Evolutionary conservation across 257 asterid genomes (phyloP).

Genomic region (Solanum etuberosum): DNA sequence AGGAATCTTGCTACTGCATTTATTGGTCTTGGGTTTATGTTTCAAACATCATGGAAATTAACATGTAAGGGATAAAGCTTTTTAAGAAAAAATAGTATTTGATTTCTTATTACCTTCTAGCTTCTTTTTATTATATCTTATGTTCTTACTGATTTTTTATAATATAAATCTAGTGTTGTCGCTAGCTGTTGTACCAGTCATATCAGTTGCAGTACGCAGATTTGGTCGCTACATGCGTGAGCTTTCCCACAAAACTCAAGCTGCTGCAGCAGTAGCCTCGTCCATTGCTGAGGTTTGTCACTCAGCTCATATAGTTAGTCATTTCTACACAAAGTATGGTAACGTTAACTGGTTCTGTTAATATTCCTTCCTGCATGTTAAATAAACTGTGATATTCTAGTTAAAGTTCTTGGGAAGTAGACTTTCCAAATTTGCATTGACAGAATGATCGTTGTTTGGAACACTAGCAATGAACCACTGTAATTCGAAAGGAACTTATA

Average conservation of each 20-base stretch:
- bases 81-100: background rate
- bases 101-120: background rate
- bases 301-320: background rate
- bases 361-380: background rate
- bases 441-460: background rate
- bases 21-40: conserved; percentile 85
- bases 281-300: conserved; percentile 75
- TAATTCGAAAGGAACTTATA: background rate
- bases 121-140: background rate
- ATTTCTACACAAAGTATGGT: background rate
- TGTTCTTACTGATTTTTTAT: background rate
- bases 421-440: background rate
- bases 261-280: conserved; percentile 86
- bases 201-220: conserved; percentile 55
- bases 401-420: background rate
- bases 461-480: background rate
- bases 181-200: conserved; percentile 68
- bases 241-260: conserved; percentile 80
- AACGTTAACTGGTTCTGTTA: background rate
- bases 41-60: conserved; percentile 71
- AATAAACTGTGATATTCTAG: background rate
- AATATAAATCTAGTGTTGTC: conserved; percentile 45
- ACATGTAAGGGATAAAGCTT: conserved; percentile 22
- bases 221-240: conserved; percentile 73
- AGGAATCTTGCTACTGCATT: conserved; percentile 70